phyloP scores from a whole-genome alignment of 192 early-diverging fungal species.

The Podila epicladia region DNA sequence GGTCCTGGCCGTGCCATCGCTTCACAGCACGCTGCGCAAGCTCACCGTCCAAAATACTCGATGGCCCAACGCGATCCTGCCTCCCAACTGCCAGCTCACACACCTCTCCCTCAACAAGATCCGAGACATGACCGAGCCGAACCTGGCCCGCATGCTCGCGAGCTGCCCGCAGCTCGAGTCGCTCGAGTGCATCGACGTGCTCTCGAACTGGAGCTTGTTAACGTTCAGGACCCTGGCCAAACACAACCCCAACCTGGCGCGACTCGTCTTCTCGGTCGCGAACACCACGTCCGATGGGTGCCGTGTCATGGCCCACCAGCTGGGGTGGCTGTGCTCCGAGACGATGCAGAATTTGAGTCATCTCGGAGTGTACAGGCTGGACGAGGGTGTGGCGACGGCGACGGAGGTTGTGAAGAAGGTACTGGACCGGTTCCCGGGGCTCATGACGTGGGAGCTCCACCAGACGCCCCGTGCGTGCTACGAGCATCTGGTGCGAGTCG shows the following conservation, averaged over 20 bases:
- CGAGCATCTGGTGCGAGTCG: too few species aligned
- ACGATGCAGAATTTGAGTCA: not conserved
- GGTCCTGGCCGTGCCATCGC: not conserved
- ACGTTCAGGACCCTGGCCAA: conserved; percentile 8
- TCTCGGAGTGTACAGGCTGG: too few species aligned
- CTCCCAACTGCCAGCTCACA: conserved; percentile 2
- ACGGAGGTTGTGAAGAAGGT: too few species aligned
- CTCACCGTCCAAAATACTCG: not conserved
- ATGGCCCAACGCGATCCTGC: conserved; percentile 9
- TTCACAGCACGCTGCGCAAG: not conserved
- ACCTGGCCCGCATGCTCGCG: conserved; percentile 7
- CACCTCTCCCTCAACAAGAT: not conserved
- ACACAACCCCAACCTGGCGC: conserved; percentile 2
- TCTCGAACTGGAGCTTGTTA: not conserved
- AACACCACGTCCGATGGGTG: not conserved
- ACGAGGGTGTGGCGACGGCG: too few species aligned
- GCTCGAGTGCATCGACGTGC: not conserved
- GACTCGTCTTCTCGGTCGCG: not conserved
- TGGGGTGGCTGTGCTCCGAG: not conserved
- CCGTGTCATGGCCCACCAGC: not conserved
- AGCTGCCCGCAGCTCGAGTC: conserved; percentile 4
- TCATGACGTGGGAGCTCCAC: too few species aligned
- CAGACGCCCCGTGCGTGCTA: too few species aligned
- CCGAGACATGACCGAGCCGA: not conserved
- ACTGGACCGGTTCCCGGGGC: too few species aligned